Percentiles rank a stretch among this genome's conserved stretches.
phyloP scores from a whole-genome alignment of 371 early-diverging fungal genomes.

The Mucor circinelloides region DNA sequence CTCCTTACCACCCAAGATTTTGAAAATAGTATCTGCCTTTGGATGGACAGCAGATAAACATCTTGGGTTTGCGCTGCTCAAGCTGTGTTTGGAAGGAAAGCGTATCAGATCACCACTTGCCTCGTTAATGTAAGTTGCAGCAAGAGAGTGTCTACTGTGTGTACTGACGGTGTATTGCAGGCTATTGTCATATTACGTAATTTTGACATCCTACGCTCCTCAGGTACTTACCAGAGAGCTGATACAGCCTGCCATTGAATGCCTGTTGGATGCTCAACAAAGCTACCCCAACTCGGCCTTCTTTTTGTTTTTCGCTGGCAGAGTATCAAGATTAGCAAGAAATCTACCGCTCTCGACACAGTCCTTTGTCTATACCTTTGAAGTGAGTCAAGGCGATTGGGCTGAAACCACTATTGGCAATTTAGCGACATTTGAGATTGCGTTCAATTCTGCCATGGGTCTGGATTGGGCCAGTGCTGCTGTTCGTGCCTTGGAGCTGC shows the following conservation, averaged over 20 bases:
- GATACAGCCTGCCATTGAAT: slow-evolving; percentile 59
- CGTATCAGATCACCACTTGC: slow-evolving; percentile 62
- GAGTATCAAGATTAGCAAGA: slow-evolving; percentile 56
- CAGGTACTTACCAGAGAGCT: slow-evolving; percentile 46
- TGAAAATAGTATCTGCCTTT: slow-evolving; percentile 58
- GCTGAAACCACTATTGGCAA: slow-evolving; percentile 47
- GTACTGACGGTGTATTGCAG: background rate
- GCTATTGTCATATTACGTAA: slow-evolving; percentile 44
- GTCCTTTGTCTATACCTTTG: slow-evolving; percentile 48
- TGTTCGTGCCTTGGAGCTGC: slow-evolving; percentile 43
- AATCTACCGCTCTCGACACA: slow-evolving; percentile 51
- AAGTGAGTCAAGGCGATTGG: slow-evolving; percentile 53
- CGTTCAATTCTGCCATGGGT: slow-evolving; percentile 58
- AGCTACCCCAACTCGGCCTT: slow-evolving; percentile 65
- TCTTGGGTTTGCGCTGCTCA: slow-evolving; percentile 60
- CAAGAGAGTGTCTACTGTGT: background rate
- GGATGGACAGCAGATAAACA: slow-evolving; percentile 63
- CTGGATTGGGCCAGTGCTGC: slow-evolving; percentile 60
- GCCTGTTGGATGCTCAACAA: slow-evolving; percentile 57
- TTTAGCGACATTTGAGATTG: slow-evolving; percentile 62
- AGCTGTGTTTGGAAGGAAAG: slow-evolving; percentile 55
- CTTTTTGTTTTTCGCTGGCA: slow-evolving; percentile 65
- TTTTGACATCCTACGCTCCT: slow-evolving; percentile 48
- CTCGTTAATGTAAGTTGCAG: slow-evolving; percentile 50
- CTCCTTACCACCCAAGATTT: slow-evolving; percentile 59